phyloP scores from a whole-genome alignment of 2,329 filamentous ascomycete species.

The Amesomyces nigricolor region DNA sequence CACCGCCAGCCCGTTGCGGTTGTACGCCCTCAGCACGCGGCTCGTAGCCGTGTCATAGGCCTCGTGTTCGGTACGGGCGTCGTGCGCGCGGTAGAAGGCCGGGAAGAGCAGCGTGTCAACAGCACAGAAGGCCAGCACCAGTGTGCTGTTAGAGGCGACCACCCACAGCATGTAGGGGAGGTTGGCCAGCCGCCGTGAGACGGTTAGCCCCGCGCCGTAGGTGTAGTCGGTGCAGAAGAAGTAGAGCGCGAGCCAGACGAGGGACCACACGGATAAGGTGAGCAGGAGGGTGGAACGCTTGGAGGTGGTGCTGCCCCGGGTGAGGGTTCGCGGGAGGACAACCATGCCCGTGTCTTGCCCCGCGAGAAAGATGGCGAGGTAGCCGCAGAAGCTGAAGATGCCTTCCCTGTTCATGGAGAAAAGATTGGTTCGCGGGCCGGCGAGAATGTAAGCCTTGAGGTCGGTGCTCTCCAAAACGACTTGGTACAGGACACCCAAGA shows the following conservation, averaged over 20 bases:
- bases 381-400: slow-evolving; percentile 90
- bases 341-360: slow-evolving; percentile 79
- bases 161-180: slow-evolving; percentile 92
- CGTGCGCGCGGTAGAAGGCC: slow-evolving; percentile 54
- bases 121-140: slow-evolving; percentile 70
- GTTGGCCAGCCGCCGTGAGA: slow-evolving; percentile 87
- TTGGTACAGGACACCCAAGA: slow-evolving; percentile 68
- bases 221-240: slow-evolving; percentile 59
- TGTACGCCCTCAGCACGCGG: slow-evolving; percentile 73
- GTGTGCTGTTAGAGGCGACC: slow-evolving; percentile 80
- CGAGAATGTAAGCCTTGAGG: slow-evolving; percentile 78
- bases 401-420: slow-evolving; percentile 91
- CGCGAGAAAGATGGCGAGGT: slow-evolving; percentile 88
- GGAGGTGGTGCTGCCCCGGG: slow-evolving; percentile 36
- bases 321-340: slow-evolving; percentile 60
- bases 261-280: slow-evolving; percentile 58
- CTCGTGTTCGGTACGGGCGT: slow-evolving; percentile 54
- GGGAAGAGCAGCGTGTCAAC: slow-evolving; percentile 78
- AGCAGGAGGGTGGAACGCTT: slow-evolving; percentile 54
- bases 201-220: slow-evolving; percentile 66
- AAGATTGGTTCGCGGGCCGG: slow-evolving; percentile 70
- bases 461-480: slow-evolving; percentile 65
- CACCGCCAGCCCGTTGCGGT: slow-evolving; percentile 77
- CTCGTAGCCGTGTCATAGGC: slow-evolving; percentile 68
- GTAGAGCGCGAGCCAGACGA: slow-evolving; percentile 66